Evolutionary conservation across 148 eudicot species (phyloP), one percentile per base, ranked within the genome.

Genomic region (Chenopodium berlandieri): DNA sequence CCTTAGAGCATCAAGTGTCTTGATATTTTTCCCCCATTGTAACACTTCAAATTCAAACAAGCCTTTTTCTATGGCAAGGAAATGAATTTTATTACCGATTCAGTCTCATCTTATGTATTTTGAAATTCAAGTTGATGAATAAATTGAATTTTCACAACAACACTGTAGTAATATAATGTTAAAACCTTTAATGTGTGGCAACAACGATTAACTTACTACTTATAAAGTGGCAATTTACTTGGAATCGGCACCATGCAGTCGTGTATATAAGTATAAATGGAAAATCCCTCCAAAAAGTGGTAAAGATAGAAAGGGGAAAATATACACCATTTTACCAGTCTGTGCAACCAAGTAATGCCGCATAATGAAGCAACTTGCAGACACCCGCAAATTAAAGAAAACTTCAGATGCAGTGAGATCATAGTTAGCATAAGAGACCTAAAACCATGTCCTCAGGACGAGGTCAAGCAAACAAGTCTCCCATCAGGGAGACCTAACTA

Each of bases 401-500:
- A 5, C 1, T 25, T 44, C 12, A 74, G 30, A 56, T n/a, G 40
- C 20, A n/a, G 19, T 37, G 47, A 47, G 56, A 60, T 69, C 50
- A 50, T 1, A 17, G 71, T 83, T 71, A 84, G 67, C 71, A 80
- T 78, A 63, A 65, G 54, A 79, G 44, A 77, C 65, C 75, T 37
- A 9, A 52, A 47, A 46, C 3, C 12, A 30, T 8, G 67, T 63
- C 72, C 64, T 75, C 20, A 0, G 48, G 46, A 73, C 44, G 46
- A 72, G 68, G 62, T 20, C 23, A 66, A 67, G 34, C 50, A 63
- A 73, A 81, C 37, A 30, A 40, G 44, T 66, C 71, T 68, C 6
- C 72, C 80, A n/a, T 56, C 25, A 54, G 19, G 19, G 56, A 25
- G 50, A 46, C 79, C 32, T 23, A 34, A 47, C 71, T 78, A 50